A percentile compares a stretch with the other conserved stretches of the same genome.
phyloP scores from a whole-genome alignment of 192 early-diverging fungal genomes.

The Haplosporangium gracile region DNA sequence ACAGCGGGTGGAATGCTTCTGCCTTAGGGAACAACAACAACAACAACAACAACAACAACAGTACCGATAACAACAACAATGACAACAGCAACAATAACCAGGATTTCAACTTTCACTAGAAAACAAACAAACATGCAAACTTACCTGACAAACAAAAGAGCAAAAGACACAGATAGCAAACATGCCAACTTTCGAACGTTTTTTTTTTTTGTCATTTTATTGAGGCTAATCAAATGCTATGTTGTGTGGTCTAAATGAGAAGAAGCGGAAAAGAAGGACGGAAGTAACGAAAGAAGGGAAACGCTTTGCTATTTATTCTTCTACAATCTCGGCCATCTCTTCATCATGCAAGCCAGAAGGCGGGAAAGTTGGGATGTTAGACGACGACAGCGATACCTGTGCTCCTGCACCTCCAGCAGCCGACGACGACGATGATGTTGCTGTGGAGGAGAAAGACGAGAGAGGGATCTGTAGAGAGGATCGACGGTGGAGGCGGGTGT shows the following conservation, averaged over 20 bases:
- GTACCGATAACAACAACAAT: neutral
- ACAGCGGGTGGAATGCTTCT: neutral
- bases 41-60: neutral
- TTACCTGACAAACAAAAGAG: neutral
- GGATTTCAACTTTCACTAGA: neutral
- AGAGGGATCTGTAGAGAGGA: constrained; percentile 13
- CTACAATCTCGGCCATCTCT: constrained; percentile 20
- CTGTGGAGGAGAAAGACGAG: neutral
- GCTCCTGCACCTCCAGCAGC: neutral
- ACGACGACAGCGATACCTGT: constrained; percentile 8
- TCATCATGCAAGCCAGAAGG: constrained; percentile 7
- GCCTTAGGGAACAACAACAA: neutral
- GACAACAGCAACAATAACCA: neutral
- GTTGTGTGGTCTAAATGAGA: too few relatives aligned
- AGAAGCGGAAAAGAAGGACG: too few relatives aligned
- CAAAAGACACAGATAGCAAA: neutral
- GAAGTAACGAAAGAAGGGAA: too few relatives aligned
- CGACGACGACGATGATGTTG: neutral
- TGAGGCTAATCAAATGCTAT: neutral
- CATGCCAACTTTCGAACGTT: neutral
- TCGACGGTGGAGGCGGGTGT: constrained; percentile 6
- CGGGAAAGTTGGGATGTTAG: neutral
- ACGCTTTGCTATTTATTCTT: neutral
- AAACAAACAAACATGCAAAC: neutral
- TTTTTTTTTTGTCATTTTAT: neutral